These are phyloP conservation scores for Aspergillus olivimuriae DNA, from an alignment of 495 filamentous ascomycete species.

Conservation along the genomic window DNA sequence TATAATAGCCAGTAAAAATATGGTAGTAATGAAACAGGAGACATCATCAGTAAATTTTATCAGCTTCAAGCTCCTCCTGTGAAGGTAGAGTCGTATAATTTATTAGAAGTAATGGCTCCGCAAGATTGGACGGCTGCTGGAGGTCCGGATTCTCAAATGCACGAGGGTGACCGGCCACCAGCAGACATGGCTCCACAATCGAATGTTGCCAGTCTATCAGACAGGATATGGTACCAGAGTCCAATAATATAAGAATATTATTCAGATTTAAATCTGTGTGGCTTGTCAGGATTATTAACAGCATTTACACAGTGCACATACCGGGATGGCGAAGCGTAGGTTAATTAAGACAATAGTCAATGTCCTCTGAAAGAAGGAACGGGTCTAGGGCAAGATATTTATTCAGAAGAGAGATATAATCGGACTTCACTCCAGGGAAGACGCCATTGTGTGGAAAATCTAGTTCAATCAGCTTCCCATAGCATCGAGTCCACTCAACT, in stretches of 20 bases:
- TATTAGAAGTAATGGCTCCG: not conserved
- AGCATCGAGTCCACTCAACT: slow-evolving; percentile 12
- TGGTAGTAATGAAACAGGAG: slow-evolving; percentile 3
- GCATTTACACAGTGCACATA: not conserved
- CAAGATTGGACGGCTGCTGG: not conserved
- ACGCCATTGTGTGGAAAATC: slow-evolving; percentile 17
- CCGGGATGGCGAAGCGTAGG: slow-evolving; percentile 15
- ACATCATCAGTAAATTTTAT: slow-evolving; percentile 1
- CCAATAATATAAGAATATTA: slow-evolving; percentile 1
- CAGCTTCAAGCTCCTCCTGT: slow-evolving; percentile 2
- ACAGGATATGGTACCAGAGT: slow-evolving; percentile 5
- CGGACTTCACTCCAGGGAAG: slow-evolving; percentile 10
- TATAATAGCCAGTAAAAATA: slow-evolving; percentile 1
- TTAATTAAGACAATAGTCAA: no score
- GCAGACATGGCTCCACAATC: not conserved
- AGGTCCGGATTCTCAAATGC: slow-evolving; percentile 4
- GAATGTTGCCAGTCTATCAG: slow-evolving; percentile 11
- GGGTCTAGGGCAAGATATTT: slow-evolving; percentile 13
- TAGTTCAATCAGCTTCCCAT: slow-evolving; percentile 8
- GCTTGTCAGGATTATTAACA: not conserved
- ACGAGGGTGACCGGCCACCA: slow-evolving; percentile 2
- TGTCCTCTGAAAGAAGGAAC: slow-evolving; percentile 12
- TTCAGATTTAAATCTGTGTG: slow-evolving; percentile 1
- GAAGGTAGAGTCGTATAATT: not conserved
- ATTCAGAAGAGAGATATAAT: slow-evolving; percentile 11